Evolutionary conservation across 192 early-diverging fungal genomes (phyloP), one percentile per base, ranked within the genome.

Genomic region (Gamsiella multidivaricata): DNA sequence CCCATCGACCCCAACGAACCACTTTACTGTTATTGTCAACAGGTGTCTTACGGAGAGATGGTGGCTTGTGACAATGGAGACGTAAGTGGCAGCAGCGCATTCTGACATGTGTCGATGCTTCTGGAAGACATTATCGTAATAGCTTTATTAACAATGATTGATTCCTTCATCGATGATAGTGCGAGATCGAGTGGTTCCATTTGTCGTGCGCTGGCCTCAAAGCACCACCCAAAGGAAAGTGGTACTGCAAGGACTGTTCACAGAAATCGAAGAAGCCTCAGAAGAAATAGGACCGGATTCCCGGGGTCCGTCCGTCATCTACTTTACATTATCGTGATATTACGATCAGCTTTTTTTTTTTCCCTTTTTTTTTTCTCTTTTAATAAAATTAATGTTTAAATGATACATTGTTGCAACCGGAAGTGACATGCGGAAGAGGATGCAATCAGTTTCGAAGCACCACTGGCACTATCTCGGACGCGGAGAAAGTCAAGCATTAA

Each of bases 141-240:
- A n/a, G n/a, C n/a, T n/a, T n/a, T 42, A 28, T 53, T 29, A 29
- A 29, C 25, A 12, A 28, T 15, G 3, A 15, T n/a, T 31, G 28
- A 28, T 52, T 8, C 3, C 45, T 41, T 20, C 36, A 11, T 29
- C 25, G 18, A 15, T 10, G 20, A 29, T 56, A 90, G 89, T 99
- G 97, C 79, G 91, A 92, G 49, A 91, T 94, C 64, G 96, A 99
- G 84, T 99, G 97, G 97, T 99, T 99, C 86, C 97, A 99, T 83
- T 86, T 95, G 61, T 89, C 86, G 0, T 99, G 97, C 65, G 97
- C 97, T 15, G 94, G 93, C 25, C 87, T 99, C 31, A 92, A 88
- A 33, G 89, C 86, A 17, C 94, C 90, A 36, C 94, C 94, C 15
- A 94, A 96, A 67, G 97, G 96, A 17, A 92, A 92, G 73, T 99